Evolutionary conservation across 2,329 filamentous ascomycete genomes (phyloP).

Genomic region (Phoma sp.): DNA sequence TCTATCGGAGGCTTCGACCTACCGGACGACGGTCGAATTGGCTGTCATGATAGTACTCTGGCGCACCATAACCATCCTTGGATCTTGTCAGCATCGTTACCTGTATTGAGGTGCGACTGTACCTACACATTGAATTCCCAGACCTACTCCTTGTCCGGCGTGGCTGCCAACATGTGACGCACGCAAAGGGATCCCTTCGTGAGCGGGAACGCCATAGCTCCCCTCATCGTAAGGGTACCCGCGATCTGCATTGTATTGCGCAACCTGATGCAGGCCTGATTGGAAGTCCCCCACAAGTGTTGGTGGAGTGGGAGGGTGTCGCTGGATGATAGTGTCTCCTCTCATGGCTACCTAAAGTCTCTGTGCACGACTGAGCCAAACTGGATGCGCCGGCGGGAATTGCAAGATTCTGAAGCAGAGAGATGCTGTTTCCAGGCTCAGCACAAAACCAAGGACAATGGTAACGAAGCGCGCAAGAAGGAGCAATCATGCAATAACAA

Average conservation of each 20-base stretch:
- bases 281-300: conserved; percentile 39
- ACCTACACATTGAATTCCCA: conserved; percentile 45
- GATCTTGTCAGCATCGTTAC: conserved; percentile 27
- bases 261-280: conserved; percentile 50
- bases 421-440: conserved; percentile 14
- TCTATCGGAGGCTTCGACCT: conserved; percentile 13
- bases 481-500: conserved; percentile 5
- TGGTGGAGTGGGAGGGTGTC: conserved; percentile 48
- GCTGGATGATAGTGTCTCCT: conserved; percentile 42
- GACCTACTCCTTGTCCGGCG: conserved; percentile 28
- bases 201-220: conserved; percentile 40
- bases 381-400: conserved; percentile 15
- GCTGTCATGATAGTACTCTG: conserved; percentile 36
- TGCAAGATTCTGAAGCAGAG: conserved; percentile 2
- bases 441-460: conserved; percentile 15
- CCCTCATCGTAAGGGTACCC: conserved; percentile 47
- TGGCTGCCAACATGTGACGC: conserved; percentile 36
- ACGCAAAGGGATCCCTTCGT: conserved; percentile 37
- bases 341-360: conserved; percentile 35
- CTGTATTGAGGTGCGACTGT: neutral
- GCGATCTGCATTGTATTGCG: conserved; percentile 51
- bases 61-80: conserved; percentile 42
- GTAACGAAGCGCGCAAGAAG: conserved; percentile 7
- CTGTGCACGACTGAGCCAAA: conserved; percentile 12
- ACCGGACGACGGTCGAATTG: conserved; percentile 37